Conservation (phyloP, 2,329 filamentous ascomycete genomes). For the Claviceps lovelessii region DNA sequence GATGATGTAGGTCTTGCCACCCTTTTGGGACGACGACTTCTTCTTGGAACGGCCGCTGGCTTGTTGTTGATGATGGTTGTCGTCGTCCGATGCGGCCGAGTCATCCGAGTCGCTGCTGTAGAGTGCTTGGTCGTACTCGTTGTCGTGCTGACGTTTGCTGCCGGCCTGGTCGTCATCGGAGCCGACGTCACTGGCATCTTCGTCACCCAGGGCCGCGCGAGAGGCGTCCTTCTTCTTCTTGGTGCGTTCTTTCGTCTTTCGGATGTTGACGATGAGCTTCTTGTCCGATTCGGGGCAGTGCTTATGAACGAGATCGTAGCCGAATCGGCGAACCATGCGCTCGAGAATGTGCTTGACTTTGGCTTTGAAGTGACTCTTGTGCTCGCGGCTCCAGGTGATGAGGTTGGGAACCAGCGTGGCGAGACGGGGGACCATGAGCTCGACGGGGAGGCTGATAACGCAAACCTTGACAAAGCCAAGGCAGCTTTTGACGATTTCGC, state of each 20-base stretch:
- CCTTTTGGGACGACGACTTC: slow-evolving; percentile 37
- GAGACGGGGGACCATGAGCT: slow-evolving; percentile 66
- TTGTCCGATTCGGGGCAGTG: slow-evolving; percentile 73
- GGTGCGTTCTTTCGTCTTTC: slow-evolving; percentile 80
- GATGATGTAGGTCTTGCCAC: slow-evolving; percentile 68
- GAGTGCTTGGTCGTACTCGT: slow-evolving; percentile 90
- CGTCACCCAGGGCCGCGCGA: slow-evolving; percentile 37
- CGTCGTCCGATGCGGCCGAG: slow-evolving; percentile 36
- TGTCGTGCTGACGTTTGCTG: slow-evolving; percentile 55
- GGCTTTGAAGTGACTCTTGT: slow-evolving; percentile 90
- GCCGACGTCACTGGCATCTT: slow-evolving; percentile 42
- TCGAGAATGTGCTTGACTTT: slow-evolving; percentile 98
- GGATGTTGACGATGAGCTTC: slow-evolving; percentile 86
- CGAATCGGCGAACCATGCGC: slow-evolving; percentile 82
- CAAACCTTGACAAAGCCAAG: slow-evolving; percentile 95
- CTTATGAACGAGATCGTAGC: slow-evolving; percentile 64
- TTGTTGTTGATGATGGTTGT: slow-evolving; percentile 16
- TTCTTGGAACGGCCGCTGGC: slow-evolving; percentile 23
- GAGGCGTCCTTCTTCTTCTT: slow-evolving; percentile 75
- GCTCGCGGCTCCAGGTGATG: slow-evolving; percentile 93
- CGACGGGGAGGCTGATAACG: slow-evolving; percentile 68
- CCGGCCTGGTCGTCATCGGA: slow-evolving; percentile 24
- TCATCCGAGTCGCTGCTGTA: slow-evolving; percentile 64
- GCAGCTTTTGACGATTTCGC: slow-evolving; percentile 89
- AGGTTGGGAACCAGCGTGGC: slow-evolving; percentile 70